Conservation (phyloP, 495 filamentous ascomycete species). For the Aspergillus affinis region DNA sequence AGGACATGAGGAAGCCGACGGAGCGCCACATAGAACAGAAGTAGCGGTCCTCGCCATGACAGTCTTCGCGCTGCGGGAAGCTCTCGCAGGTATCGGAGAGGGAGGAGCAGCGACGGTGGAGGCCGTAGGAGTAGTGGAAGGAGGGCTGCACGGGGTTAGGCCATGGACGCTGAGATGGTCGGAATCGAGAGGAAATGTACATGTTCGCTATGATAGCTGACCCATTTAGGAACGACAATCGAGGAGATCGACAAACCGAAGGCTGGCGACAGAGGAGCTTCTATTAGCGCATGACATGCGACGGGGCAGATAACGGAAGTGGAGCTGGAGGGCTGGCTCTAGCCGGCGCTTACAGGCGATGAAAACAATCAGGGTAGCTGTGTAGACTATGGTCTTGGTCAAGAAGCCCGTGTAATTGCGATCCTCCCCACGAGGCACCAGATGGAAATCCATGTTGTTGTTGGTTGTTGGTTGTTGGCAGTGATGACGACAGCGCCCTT, state of each 20-base stretch:
- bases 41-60: conserved; percentile 64
- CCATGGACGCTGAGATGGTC: no score
- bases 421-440: conserved; percentile 43
- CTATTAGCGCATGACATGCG: no score
- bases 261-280: conserved; percentile 46
- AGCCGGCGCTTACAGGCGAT: conserved; percentile 56
- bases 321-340: no score
- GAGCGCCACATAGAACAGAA: conserved; percentile 93
- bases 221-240: conserved; percentile 76
- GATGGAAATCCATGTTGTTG: conserved; percentile 42
- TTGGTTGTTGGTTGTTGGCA: not conserved
- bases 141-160: conserved; percentile 31
- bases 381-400: conserved; percentile 58
- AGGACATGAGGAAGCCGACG: conserved; percentile 81
- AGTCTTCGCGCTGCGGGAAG: conserved; percentile 65
- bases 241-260: conserved; percentile 73
- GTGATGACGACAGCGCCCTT: conserved; percentile 15
- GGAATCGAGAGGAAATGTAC: conserved; percentile 31
- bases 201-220: conserved; percentile 66
- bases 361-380: conserved; percentile 55
- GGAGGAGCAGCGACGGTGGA: conserved; percentile 78
- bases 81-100: conserved; percentile 53
- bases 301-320: no score
- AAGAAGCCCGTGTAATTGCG: conserved; percentile 49
- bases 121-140: conserved; percentile 69